These are phyloP conservation scores for Chaetomium cochliodes DNA, from an alignment of 495 filamentous ascomycete genomes.

Conservation along the genomic window DNA sequence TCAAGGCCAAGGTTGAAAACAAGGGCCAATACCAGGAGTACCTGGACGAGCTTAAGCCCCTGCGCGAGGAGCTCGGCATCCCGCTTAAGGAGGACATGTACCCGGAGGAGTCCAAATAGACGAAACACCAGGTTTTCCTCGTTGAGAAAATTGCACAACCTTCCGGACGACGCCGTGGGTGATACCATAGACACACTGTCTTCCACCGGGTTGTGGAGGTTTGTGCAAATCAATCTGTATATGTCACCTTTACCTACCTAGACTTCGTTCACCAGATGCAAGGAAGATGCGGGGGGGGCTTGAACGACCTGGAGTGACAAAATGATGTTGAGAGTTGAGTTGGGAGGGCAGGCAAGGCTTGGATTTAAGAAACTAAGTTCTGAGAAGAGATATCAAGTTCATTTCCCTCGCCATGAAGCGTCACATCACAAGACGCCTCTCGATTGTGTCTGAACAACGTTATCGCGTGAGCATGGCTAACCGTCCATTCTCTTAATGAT, in stretches of 20 bases:
- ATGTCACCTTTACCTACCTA: slow-evolving; percentile 16
- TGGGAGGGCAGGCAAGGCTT: not conserved
- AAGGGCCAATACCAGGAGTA: slow-evolving; percentile 97
- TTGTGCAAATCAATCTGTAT: slow-evolving; percentile 14
- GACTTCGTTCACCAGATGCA: slow-evolving; percentile 10
- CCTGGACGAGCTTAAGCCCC: slow-evolving; percentile 83
- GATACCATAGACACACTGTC: slow-evolving; percentile 9
- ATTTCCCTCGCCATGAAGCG: not conserved
- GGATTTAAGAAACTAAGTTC: slow-evolving; percentile 9
- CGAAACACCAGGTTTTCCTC: not conserved
- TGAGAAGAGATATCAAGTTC: not conserved
- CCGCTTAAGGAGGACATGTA: slow-evolving; percentile 91
- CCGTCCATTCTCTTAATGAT: too few species aligned
- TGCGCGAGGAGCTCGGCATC: slow-evolving; percentile 92
- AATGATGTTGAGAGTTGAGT: not conserved
- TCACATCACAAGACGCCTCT: not conserved
- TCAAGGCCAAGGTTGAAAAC: slow-evolving; percentile 99
- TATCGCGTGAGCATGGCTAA: too few species aligned
- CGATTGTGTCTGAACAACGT: not conserved
- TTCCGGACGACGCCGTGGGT: not conserved
- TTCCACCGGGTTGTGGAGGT: slow-evolving; percentile 9
- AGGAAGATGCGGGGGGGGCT: not conserved
- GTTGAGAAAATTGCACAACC: not conserved
- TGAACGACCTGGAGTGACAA: not conserved
- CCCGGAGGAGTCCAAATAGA: slow-evolving; percentile 63